A percentile compares a stretch with the other conserved stretches of the same genome.
phyloP scores from a whole-genome alignment of 73 alveolate genomes.

The Uronychia binucleata region DNA sequence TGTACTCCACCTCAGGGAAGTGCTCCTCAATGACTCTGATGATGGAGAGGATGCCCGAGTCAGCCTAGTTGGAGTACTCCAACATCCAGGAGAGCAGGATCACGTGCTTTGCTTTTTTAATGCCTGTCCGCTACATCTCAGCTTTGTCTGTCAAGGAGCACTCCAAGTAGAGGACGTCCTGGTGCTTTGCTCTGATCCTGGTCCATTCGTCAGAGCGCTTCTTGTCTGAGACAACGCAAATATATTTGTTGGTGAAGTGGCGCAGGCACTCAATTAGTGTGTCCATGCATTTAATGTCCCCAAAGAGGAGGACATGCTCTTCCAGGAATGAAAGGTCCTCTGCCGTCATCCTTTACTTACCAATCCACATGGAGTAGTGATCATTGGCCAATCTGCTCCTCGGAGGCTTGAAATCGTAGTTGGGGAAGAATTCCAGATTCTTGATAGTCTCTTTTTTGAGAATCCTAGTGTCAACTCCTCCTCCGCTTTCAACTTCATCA shows the following conservation, averaged over 20 bases:
- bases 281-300: conserved; percentile 53
- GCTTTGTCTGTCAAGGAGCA: conserved; percentile 57
- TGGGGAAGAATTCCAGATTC: conserved; percentile 16
- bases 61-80: conserved; percentile 56
- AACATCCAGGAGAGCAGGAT: conserved; percentile 60
- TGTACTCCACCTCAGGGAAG: conserved; percentile 58
- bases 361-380: neutral
- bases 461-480: neutral
- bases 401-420: conserved; percentile 44
- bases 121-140: conserved; percentile 66
- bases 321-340: conserved; percentile 41
- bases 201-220: conserved; percentile 61
- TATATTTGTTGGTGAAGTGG: conserved; percentile 54
- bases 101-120: conserved; percentile 57
- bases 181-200: conserved; percentile 35
- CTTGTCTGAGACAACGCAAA: conserved; percentile 58
- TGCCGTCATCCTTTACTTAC: neutral
- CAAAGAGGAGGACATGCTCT: conserved; percentile 64
- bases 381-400: conserved; percentile 1
- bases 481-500: conserved; percentile 19
- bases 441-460: neutral
- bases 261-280: conserved; percentile 57
- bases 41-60: conserved; percentile 59
- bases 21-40: conserved; percentile 62
- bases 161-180: conserved; percentile 48